A percentile compares a stretch with the other conserved stretches of the same genome.
Evolutionary conservation across 2,329 filamentous ascomycete species (phyloP).

Genomic region (Hypomyces perniciosus): DNA sequence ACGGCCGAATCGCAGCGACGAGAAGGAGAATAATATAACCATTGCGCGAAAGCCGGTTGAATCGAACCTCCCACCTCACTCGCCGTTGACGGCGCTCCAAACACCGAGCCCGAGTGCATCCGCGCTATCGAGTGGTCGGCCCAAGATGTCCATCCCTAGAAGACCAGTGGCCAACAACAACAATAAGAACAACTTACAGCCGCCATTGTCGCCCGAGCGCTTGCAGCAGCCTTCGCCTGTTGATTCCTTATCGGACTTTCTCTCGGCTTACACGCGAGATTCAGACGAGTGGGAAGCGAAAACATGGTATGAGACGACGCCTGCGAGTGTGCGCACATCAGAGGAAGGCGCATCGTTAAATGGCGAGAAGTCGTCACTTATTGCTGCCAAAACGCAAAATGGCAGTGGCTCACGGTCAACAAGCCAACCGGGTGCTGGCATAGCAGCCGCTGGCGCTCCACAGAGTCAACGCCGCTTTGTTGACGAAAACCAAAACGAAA

Average conservation of each 20-base stretch:
- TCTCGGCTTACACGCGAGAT: constrained; percentile 49
- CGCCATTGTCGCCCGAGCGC: constrained; percentile 17
- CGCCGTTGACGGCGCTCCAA: background rate
- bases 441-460: background rate
- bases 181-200: constrained; percentile 12
- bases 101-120: background rate
- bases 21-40: constrained; percentile 9
- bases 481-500: background rate
- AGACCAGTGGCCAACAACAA: constrained; percentile 25
- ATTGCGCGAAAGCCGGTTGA: constrained; percentile 18
- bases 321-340: constrained; percentile 13
- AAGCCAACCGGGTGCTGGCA: background rate
- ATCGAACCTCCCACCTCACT: constrained; percentile 5
- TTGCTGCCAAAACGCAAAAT: background rate
- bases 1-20: constrained; percentile 17
- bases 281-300: constrained; percentile 36
- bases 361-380: background rate
- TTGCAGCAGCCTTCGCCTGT: constrained; percentile 32
- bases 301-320: background rate
- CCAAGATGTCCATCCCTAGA: constrained; percentile 31
- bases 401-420: constrained; percentile 12
- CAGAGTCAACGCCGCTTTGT: constrained; percentile 1
- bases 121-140: constrained; percentile 6
- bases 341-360: constrained; percentile 8
- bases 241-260: constrained; percentile 47